Evolutionary conservation across 2,329 filamentous ascomycete species (phyloP), one percentile per base, ranked within the genome.

Genomic region (Pseudogymnoascus sp.): DNA sequence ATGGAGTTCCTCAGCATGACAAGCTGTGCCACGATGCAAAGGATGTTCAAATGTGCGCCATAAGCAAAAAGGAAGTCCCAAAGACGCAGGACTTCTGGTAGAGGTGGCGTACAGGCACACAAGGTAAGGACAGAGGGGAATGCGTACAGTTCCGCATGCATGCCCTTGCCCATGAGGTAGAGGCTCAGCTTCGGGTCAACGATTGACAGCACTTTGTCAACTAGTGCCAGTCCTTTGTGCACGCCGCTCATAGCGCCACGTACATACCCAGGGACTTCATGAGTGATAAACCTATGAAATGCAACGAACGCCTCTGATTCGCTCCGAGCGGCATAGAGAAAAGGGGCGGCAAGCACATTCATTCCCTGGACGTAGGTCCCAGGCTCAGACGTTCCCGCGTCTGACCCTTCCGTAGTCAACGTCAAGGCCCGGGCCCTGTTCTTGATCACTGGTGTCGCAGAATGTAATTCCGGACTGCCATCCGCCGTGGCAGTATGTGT

Each of bases 61-160:
- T 97, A 99, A 0, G 94, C 93, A 70, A 99, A 96, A 20, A 99
- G 76, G 68, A 99, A 99, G 73, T 99, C 94, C 94, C 94, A 99
- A 2, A 99, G 81, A 65, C 89, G 85, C 61, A 99, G 76, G 0
- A 99, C 94, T 75, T 99, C 93, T 0, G 93, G 93, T 60, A 99
- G 75, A 2, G 94, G 94, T 14, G 94, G 94, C 14, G 94, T 99
- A 74, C 94, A 97, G 25, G 94, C 94, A 71, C 92, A 97, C 58
- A 99, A 82, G 0, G 94, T 99, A 65, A 97, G 79, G 0, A 99
- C 94, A 1, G 90, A 95, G 1, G 94, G 91, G 70, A 99, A 99
- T 2, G 93, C 94, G 72, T 97, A 99, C 61, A 99, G 89, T 76
- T 96, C 90, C 2, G 94, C 94, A 64, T 91, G 87, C 74, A 99